Conservation (phyloP, 2,329 filamentous ascomycete genomes). For the Alternaria arborescens region DNA sequence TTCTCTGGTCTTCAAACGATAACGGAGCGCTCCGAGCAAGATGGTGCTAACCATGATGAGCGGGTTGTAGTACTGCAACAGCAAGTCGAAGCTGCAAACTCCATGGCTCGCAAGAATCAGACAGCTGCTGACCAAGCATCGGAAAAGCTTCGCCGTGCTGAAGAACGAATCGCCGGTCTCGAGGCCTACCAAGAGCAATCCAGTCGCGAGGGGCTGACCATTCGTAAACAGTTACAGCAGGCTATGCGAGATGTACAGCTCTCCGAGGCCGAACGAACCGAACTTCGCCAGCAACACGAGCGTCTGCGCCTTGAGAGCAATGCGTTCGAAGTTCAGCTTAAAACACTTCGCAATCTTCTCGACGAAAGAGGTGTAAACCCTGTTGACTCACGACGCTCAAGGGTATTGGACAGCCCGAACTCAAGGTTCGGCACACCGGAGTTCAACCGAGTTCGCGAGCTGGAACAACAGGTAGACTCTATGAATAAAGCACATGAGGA, state of each 20-base stretch:
- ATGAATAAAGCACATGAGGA: constrained; percentile 85
- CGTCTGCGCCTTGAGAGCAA: constrained; percentile 93
- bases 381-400: constrained; percentile 73
- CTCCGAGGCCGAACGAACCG: constrained; percentile 81
- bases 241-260: constrained; percentile 83
- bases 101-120: constrained; percentile 86
- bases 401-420: constrained; percentile 75
- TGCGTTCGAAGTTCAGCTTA: constrained; percentile 89
- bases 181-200: constrained; percentile 98
- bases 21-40: constrained; percentile 61
- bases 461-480: constrained; percentile 85
- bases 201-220: constrained; percentile 88
- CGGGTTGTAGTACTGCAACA: constrained; percentile 77
- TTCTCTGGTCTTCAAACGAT: constrained; percentile 83
- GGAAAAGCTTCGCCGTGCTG: constrained; percentile 88
- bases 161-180: constrained; percentile 94
- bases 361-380: constrained; percentile 87
- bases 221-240: constrained; percentile 87
- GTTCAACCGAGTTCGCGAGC: constrained; percentile 77
- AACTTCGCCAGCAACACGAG: constrained; percentile 82
- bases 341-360: constrained; percentile 90
- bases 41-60: constrained; percentile 63
- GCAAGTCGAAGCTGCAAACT: constrained; percentile 80
- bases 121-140: constrained; percentile 85
- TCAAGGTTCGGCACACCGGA: constrained; percentile 81